Evolutionary conservation across 805 yeast species (phyloP), one percentile per base, ranked within the genome.

Genomic region (Spathaspora arborariae): DNA sequence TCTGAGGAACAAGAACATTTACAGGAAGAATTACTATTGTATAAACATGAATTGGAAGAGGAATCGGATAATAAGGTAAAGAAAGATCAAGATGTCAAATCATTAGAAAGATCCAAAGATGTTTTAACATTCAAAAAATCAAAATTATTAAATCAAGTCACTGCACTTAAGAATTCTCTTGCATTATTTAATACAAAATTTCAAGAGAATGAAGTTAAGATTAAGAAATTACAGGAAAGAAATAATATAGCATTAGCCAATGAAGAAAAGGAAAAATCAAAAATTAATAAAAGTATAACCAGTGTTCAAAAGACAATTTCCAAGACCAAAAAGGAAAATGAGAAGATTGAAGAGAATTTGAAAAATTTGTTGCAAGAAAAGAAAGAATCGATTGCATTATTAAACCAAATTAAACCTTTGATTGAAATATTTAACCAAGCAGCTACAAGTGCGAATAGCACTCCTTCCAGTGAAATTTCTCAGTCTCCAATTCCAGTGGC

Each of bases 1-100:
- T 39, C 36, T 9, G 20, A 42, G 7, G 66, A 63, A 27, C 41
- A 47, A n/a, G 40, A 21, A 7, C 48, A 45, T 13, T 49, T 65
- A 30, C 54, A 54, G 53, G 45, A 70, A 53, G 55, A 70, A 60
- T 47, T 56, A 57, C 43, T 60, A 54, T 49, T 56, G n/a, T 57
- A 63, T 48, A 70, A 63, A 27, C 61, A 63, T 27, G 79, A 75
- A 46, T 56, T 63, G 38, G 70, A 65, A 36, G 67, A 63, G 20
- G 73, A 64, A 41, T 52, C 63, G 13, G 73, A 67, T 33, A 47
- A 43, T 42, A 60, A 62, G 39, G 46, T 55, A 19, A 60, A 58
- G 40, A 56, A 62, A 38, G 74, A 69, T 34, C 50, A 50, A 47
- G 64, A 58, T 45, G 63, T 70, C 20, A 67, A 62, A 50, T 57